phyloP scores from a whole-genome alignment of 2,329 filamentous ascomycete genomes.

The Chrysosporium keratinophilum region DNA sequence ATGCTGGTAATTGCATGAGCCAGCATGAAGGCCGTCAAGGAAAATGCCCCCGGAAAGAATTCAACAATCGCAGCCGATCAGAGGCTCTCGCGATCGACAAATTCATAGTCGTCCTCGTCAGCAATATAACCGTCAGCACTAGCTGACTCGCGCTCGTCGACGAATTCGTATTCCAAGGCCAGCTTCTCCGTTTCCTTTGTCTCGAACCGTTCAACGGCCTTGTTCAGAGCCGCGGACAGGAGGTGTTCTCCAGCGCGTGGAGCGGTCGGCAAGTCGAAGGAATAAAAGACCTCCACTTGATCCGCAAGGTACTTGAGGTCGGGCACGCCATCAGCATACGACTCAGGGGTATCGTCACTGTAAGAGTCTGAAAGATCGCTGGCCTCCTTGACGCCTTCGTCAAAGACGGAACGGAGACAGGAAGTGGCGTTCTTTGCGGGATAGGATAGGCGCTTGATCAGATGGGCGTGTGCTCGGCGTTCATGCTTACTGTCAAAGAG shows the following conservation, averaged over 20 bases:
- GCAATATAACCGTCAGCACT: constrained; percentile 26
- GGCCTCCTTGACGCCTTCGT: constrained; percentile 25
- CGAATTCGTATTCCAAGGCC: constrained; percentile 51
- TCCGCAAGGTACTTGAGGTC: constrained; percentile 37
- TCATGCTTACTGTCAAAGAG: background rate
- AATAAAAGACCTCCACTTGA: constrained; percentile 44
- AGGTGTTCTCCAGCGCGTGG: constrained; percentile 48
- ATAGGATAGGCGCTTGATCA: background rate
- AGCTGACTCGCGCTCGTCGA: constrained; percentile 32
- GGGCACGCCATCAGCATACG: constrained; percentile 18
- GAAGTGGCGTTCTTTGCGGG: constrained; percentile 18
- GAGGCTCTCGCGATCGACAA: background rate
- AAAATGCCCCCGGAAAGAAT: background rate
- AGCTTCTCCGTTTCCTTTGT: constrained; percentile 51
- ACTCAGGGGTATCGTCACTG: constrained; percentile 22
- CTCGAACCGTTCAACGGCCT: constrained; percentile 51
- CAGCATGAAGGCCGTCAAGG: background rate
- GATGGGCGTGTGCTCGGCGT: background rate
- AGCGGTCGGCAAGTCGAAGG: constrained; percentile 42
- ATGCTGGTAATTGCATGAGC: background rate
- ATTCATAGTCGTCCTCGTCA: constrained; percentile 27
- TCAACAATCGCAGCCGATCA: background rate
- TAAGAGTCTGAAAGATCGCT: constrained; percentile 24
- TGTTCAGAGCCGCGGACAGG: constrained; percentile 45
- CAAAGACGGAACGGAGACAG: constrained; percentile 22